These are phyloP conservation scores for Lolium rigidum DNA, from an alignment of 176 grass and related monocot species.

Conservation along the genomic window DNA sequence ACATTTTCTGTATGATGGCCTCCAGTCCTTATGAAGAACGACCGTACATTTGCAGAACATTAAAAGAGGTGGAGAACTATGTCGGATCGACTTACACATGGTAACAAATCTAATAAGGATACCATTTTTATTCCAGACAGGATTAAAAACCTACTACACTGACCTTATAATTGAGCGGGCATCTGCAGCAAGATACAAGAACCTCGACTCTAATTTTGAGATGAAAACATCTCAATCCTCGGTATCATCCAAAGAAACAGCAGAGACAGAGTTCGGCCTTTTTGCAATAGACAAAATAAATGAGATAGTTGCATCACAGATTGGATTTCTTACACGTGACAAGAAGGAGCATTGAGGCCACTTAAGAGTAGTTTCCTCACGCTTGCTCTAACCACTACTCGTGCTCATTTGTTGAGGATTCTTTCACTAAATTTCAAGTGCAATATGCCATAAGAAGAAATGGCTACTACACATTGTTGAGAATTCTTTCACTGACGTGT, in stretches of 20 bases:
- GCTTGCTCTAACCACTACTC: too few species aligned
- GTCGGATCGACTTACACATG: background rate
- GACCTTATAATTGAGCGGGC: slow-evolving; percentile 85
- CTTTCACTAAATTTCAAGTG: too few species aligned
- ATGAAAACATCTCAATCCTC: slow-evolving; percentile 86
- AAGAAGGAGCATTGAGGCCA: too few species aligned
- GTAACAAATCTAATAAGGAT: background rate
- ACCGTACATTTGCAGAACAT: slow-evolving; percentile 20
- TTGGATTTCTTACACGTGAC: too few species aligned
- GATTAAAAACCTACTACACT: slow-evolving; percentile 17
- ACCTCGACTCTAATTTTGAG: slow-evolving; percentile 83
- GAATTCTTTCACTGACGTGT: too few species aligned
- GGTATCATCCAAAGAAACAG: slow-evolving; percentile 73
- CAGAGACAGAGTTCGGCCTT: slow-evolving; percentile 48
- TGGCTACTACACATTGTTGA: too few species aligned
- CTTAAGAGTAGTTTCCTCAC: too few species aligned
- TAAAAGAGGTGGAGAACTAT: background rate
- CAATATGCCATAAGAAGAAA: too few species aligned
- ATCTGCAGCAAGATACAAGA: slow-evolving; percentile 96
- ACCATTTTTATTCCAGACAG: background rate
- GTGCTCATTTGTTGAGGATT: too few species aligned
- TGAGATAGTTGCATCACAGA: too few species aligned
- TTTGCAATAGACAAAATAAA: slow-evolving; percentile 57
- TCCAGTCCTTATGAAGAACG: slow-evolving; percentile 64
- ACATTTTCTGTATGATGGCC: slow-evolving; percentile 81